Evolutionary conservation across 257 asterid species (phyloP), one percentile per base, ranked within the genome.

Genomic region (Lavandula angustifolia): DNA sequence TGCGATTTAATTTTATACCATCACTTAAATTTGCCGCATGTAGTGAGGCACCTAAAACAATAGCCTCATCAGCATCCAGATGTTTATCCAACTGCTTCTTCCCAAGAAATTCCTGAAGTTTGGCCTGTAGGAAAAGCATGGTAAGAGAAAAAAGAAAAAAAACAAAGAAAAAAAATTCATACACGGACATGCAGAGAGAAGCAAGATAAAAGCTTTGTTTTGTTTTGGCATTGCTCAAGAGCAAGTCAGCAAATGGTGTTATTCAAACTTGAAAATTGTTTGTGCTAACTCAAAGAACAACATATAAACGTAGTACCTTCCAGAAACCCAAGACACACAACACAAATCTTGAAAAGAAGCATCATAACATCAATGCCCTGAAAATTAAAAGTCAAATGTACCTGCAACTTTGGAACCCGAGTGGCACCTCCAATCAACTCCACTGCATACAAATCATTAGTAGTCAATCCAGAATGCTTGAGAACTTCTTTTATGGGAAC

Each of bases 351-450:
- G 33, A 54, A 31, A 46, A 29, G 54, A 64, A 31, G 50, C 32
- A 50, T 48, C 49, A 42, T 31, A 53, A 32, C 59, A 22, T 38
- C 31, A 42, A 47, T 16, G 17, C 62, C 37, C 47, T 34, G 43
- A 40, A 32, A 49, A 48, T 38, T n/a, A 53, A 51, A 29, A 56
- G 47, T 48, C 34, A 66, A 73, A 58, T 3, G 64, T 50, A 92
- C 99, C 99, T 94, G 97, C 85, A 94, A 86, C 76, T 86, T 90
- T 56, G 97, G 99, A 65, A 94, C 97, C 68, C 99, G 87, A 35
- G 99, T 94, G 80, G 97, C 92, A 78, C 99, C 99, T 75, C 99
- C 99, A 77, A 94, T 87, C 83, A 94, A 80, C 85, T 94, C 99
- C 68, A 94, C 95, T 1, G 94, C 99, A 75, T 87, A 78, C 73